Evolutionary conservation across 2,329 filamentous ascomycete genomes (phyloP).

Genomic region (Neopestalotiopsis sp.): DNA sequence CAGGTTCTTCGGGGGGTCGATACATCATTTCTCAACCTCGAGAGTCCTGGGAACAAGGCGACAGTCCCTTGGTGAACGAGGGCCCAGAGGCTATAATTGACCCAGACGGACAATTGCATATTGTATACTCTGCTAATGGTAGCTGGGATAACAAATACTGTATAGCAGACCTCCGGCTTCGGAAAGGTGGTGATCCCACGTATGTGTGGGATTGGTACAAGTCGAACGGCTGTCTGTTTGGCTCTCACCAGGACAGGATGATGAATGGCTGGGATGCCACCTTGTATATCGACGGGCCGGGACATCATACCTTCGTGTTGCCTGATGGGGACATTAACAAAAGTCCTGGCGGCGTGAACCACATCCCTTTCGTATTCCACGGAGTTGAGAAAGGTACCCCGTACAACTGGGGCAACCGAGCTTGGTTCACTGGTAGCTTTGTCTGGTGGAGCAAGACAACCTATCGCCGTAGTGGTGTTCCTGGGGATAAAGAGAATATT

Average conservation of each 20-base stretch:
- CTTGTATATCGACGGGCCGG: conserved; percentile 27
- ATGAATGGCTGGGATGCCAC: conserved; percentile 32
- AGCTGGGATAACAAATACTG: conserved; percentile 31
- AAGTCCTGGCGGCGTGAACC: conserved; percentile 20
- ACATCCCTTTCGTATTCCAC: conserved; percentile 28
- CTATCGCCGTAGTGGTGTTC: conserved; percentile 24
- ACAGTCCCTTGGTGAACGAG: conserved; percentile 28
- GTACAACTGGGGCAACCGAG: conserved; percentile 26
- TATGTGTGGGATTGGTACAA: conserved; percentile 34
- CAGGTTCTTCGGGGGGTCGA: conserved; percentile 22
- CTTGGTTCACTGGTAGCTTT: conserved; percentile 27
- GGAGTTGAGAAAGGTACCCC: conserved; percentile 25
- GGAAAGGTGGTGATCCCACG: conserved; percentile 29
- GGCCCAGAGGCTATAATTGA: conserved; percentile 29
- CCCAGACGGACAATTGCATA: conserved; percentile 31
- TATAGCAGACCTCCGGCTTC: conserved; percentile 29
- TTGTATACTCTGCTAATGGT: conserved; percentile 33
- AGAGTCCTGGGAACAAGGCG: conserved; percentile 29
- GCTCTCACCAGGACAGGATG: conserved; percentile 29
- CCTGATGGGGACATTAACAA: conserved; percentile 23
- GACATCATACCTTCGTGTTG: conserved; percentile 31
- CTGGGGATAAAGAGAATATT: conserved; percentile 22
- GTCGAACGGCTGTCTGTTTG: conserved; percentile 33
- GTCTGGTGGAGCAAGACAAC: conserved; percentile 26
- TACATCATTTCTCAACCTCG: conserved; percentile 32